A percentile compares a stretch with the other conserved stretches of the same genome.
These are phyloP conservation scores for Beta macrorhiza DNA, from an alignment of 179 eudicot genomes.

Conservation along the genomic window DNA sequence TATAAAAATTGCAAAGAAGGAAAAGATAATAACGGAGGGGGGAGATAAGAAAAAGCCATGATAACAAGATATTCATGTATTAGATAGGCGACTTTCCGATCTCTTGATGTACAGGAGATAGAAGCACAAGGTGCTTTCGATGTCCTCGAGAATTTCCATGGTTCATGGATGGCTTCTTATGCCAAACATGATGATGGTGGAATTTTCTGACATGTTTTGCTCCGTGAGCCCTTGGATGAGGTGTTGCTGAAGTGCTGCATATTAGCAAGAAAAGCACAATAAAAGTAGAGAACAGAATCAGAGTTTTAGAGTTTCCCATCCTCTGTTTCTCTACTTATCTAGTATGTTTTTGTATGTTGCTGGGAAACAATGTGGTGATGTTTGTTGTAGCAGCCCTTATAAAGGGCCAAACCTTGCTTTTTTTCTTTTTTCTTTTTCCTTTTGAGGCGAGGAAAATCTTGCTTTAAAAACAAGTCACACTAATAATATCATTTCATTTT, in stretches of 20 bases:
- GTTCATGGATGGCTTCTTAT: constrained; percentile 36
- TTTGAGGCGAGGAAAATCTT: not conserved
- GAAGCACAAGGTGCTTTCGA: constrained; percentile 30
- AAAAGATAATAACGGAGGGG: not conserved
- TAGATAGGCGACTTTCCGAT: constrained; percentile 13
- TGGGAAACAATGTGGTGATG: constrained; percentile 6
- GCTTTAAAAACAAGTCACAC: constrained; percentile 24
- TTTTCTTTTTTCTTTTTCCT: no score
- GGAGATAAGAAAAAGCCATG: not conserved
- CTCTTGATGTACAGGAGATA: constrained; percentile 23
- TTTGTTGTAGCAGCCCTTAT: constrained; percentile 9
- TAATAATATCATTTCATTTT: constrained; percentile 8
- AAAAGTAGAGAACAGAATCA: constrained; percentile 17
- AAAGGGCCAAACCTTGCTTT: not conserved
- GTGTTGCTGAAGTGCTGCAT: constrained; percentile 15
- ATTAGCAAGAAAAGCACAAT: constrained; percentile 26
- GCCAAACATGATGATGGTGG: constrained; percentile 20
- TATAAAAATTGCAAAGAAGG: not conserved
- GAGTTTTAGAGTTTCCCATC: constrained; percentile 24
- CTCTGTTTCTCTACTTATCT: not conserved
- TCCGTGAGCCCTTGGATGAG: constrained; percentile 20
- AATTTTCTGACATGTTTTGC: constrained; percentile 7
- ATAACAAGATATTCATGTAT: not conserved
- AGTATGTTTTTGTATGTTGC: not conserved
- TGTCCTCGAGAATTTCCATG: constrained; percentile 42